phyloP scores from a whole-genome alignment of 148 eudicot species.

The Cornus kousa region DNA sequence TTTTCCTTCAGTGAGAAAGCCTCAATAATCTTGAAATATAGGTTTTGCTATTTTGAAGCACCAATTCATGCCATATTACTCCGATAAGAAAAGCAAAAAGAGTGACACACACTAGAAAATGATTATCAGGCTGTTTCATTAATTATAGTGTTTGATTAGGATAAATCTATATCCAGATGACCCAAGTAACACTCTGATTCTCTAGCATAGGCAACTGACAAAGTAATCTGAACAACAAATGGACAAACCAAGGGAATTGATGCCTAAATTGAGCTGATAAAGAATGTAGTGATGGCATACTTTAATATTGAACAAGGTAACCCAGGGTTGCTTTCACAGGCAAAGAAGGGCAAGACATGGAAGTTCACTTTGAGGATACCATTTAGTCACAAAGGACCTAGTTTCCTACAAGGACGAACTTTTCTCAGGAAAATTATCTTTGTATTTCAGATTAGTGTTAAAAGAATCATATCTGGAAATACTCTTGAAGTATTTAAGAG shows the following conservation, averaged over 20 bases:
- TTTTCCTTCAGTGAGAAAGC: too few species aligned
- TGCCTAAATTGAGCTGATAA: background rate
- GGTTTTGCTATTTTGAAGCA: too few species aligned
- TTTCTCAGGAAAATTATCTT: background rate
- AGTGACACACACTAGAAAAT: too few species aligned
- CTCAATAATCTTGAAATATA: too few species aligned
- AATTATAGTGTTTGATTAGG: background rate
- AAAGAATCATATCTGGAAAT: constrained; percentile 2
- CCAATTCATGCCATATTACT: too few species aligned
- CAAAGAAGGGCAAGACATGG: background rate
- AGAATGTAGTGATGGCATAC: background rate
- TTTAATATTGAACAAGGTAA: background rate
- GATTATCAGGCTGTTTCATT: background rate
- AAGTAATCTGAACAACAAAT: background rate
- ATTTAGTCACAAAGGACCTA: background rate
- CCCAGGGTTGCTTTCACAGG: background rate
- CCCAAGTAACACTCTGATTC: background rate
- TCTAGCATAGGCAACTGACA: background rate
- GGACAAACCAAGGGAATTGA: background rate
- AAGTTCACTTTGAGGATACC: background rate
- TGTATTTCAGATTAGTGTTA: background rate
- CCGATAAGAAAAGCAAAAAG: too few species aligned
- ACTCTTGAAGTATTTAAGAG: background rate
- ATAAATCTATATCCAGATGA: background rate
- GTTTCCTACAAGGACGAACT: background rate